Percentiles rank a stretch among this genome's conserved stretches.
phyloP scores from a whole-genome alignment of 1,284 basidiomycete species.

The Tremellales sp. region DNA sequence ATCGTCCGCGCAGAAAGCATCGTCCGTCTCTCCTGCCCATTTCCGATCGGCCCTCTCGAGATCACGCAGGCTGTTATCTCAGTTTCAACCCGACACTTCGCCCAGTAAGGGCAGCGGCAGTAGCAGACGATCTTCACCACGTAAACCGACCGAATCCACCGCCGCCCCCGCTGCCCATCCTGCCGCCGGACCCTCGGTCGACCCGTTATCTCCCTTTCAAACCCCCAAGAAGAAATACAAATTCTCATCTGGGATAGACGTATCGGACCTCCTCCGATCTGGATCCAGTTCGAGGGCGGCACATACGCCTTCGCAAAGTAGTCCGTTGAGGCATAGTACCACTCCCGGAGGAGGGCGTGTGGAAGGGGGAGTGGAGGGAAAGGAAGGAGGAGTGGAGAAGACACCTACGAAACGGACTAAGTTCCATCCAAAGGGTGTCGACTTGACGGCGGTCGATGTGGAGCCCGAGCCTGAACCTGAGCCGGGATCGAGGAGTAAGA shows the following conservation, averaged over 20 bases:
- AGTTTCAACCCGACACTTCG: neutral
- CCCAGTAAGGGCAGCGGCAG: neutral
- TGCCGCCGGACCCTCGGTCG: neutral
- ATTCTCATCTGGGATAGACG: constrained; percentile 26
- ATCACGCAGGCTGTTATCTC: constrained; percentile 24
- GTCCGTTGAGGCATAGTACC: constrained; percentile 27
- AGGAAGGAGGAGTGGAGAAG: constrained; percentile 7
- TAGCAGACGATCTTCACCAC: neutral
- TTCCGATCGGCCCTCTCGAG: constrained; percentile 31
- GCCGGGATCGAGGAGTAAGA: neutral
- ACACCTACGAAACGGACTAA: constrained; percentile 28
- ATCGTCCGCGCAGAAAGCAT: constrained; percentile 36
- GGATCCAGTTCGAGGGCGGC: constrained; percentile 2
- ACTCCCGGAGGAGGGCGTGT: constrained; percentile 16
- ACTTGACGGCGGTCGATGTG: constrained; percentile 7
- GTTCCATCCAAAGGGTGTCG: constrained; percentile 15
- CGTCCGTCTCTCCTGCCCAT: constrained; percentile 35
- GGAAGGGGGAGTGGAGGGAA: constrained; percentile 9
- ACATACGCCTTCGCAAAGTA: constrained; percentile 13
- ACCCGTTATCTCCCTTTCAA: constrained; percentile 13
- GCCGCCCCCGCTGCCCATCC: neutral
- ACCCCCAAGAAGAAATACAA: constrained; percentile 39
- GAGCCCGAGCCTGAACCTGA: neutral
- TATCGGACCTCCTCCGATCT: constrained; percentile 19
- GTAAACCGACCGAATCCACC: neutral